These are phyloP conservation scores for Ganoderma sinense DNA, from an alignment of 1,284 basidiomycete genomes.

Conservation along the genomic window DNA sequence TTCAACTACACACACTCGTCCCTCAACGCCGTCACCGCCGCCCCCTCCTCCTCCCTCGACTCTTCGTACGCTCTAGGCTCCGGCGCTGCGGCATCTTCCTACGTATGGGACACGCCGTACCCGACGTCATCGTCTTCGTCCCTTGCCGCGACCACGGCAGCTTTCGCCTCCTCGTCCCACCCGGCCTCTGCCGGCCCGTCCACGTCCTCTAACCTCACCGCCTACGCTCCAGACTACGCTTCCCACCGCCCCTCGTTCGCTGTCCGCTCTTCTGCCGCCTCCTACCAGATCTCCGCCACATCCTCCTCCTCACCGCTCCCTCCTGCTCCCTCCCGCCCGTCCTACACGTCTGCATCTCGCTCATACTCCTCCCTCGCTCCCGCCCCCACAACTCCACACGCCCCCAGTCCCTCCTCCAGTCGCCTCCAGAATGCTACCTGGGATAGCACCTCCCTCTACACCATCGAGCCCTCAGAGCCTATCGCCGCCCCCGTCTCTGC, in stretches of 20 bases:
- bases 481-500: constrained; percentile 3
- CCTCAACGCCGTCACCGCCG: constrained; percentile 23
- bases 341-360: constrained; percentile 21
- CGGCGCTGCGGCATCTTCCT: constrained; percentile 6
- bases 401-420: constrained; percentile 9
- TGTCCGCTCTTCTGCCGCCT: constrained; percentile 7
- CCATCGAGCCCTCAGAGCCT: constrained; percentile 14
- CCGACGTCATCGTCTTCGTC: constrained; percentile 20
- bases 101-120: constrained; percentile 25
- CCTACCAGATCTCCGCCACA: constrained; percentile 11
- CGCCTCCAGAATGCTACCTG: constrained; percentile 14
- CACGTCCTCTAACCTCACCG: constrained; percentile 9
- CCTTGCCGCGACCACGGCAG: constrained; percentile 17
- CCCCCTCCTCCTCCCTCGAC: constrained; percentile 17
- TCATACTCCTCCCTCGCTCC: constrained; percentile 27
- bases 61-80: constrained; percentile 12
- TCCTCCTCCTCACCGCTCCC: constrained; percentile 17
- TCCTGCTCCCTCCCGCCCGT: constrained; percentile 14
- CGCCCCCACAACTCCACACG: constrained; percentile 11
- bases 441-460: constrained; percentile 2
- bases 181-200: constrained; percentile 20
- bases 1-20: constrained; percentile 26
- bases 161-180: constrained; percentile 17
- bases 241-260: constrained; percentile 12
- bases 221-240: constrained; percentile 13